Base-by-base conservation (phyloP, 2,329 filamentous ascomycete genomes). In the Fusarium sp. region DNA sequence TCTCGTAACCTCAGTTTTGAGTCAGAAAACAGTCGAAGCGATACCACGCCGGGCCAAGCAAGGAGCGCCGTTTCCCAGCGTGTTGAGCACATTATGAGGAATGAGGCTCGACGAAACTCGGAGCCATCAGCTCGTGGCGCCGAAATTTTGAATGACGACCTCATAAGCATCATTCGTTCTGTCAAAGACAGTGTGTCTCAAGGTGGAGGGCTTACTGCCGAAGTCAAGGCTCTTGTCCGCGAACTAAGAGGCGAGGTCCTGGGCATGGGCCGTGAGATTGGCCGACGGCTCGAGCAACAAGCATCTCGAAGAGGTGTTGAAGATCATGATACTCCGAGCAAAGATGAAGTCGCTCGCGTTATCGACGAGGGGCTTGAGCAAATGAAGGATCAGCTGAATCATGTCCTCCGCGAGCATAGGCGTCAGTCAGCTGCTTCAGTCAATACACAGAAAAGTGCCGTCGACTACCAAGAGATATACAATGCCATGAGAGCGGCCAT, bases 111-210 rank as follows among this genome's bases (percentile, higher is more conserved):
- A 7, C 83, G 84, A 24, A 84, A 85, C 16, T 84, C 89, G 3
- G 86, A 86, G 8, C 81, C 84, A 1, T 70, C 81, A 22, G 75
- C 62, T 7, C 76, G 79, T n/a, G 81, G 81, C 5, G 84, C 86
- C 22, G 90, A 91, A 22, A 83, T 91, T 18, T 82, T 93, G 51
- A 92, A 89, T 59, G 93, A 97, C 11, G 95, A 98, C 74, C 86
- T 98, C 72, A 83, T 97, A 65, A 92, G 92, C 70, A 91, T 96
- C 48, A 91, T 98, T 65, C 91, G 92, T 71, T 92, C 92, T 65
- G 93, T 98, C 80, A 98, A 97, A 80, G 95, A 97, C 79, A 97
- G 95, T 75, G 93, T 98, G 63, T 88, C 93, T 1, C 93, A 97
- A 81, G 91, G 93, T 44, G 95, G 95, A 65, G 94, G 95, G 10